phyloP scores from a whole-genome alignment of 225 moss, liverwort and hornwort species.

The Neckera pumila region DNA sequence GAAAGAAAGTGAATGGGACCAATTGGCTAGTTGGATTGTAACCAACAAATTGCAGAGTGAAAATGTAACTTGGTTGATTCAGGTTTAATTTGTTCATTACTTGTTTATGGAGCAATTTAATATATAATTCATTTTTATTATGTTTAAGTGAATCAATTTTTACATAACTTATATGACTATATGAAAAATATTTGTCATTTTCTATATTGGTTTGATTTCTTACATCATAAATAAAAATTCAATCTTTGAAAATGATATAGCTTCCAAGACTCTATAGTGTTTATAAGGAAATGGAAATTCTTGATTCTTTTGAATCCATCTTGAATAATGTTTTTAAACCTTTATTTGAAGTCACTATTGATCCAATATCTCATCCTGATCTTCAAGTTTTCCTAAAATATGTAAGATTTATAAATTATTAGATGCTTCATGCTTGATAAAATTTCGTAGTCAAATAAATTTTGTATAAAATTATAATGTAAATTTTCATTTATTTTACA shows the following conservation, averaged over 20 bases:
- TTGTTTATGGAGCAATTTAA: not conserved
- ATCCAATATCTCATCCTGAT: constrained; percentile 78
- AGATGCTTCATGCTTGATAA: fast-evolving
- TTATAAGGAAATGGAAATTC: constrained; percentile 95
- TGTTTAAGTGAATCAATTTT: not conserved
- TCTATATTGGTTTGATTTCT: not conserved
- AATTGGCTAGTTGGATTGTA: constrained; percentile 92
- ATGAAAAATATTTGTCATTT: not conserved
- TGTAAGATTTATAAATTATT: constrained; percentile 11
- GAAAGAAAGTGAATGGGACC: constrained; percentile 98
- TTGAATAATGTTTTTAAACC: constrained; percentile 80
- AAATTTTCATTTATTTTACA: not conserved
- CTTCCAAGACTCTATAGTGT: constrained; percentile 82
- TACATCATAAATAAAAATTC: not conserved
- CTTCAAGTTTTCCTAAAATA: constrained; percentile 80
- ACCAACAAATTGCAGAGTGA: constrained; percentile 77
- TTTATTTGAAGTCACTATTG: constrained; percentile 78
- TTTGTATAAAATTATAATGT: not conserved
- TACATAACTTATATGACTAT: too few species aligned
- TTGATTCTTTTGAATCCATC: constrained; percentile 80
- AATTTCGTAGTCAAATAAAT: too few species aligned
- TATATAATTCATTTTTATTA: too few species aligned
- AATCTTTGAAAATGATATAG: constrained; percentile 7
- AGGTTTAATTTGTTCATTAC: constrained; percentile 9
- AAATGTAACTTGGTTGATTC: constrained; percentile 95